Conservation (phyloP, 352 stramenopile genomes). For the Phytopythium litorale region DNA sequence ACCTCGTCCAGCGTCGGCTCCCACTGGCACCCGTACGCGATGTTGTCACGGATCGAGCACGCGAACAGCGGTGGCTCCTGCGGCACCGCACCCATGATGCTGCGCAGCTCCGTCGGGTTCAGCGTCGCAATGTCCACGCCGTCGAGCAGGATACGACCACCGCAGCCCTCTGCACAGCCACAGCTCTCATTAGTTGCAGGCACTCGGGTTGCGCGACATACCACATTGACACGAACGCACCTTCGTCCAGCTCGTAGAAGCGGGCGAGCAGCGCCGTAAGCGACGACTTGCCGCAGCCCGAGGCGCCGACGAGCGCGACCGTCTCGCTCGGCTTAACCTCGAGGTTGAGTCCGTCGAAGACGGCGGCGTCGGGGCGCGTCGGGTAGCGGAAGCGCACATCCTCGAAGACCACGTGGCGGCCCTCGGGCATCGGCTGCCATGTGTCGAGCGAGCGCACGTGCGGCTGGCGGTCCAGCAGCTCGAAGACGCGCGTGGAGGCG, state of each 20-base stretch:
- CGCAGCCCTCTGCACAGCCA: constrained; percentile 19
- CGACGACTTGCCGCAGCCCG: constrained; percentile 71
- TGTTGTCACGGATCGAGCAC: constrained; percentile 73
- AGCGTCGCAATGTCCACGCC: constrained; percentile 52
- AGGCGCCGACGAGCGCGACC: constrained; percentile 66
- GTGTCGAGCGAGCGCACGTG: constrained; percentile 38
- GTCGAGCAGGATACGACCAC: constrained; percentile 55
- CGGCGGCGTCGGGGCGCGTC: constrained; percentile 43
- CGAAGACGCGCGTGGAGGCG: constrained; percentile 87
- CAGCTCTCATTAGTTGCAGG: constrained; percentile 8
- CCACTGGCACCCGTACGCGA: constrained; percentile 60
- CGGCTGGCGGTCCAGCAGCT: constrained; percentile 84
- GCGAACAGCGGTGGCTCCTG: constrained; percentile 76
- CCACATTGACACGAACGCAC: constrained; percentile 5
- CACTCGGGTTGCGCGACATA: constrained; percentile 9
- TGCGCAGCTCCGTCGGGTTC: constrained; percentile 45
- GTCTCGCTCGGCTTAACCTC: constrained; percentile 66
- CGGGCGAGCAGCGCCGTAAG: constrained; percentile 64
- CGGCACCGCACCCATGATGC: constrained; percentile 63
- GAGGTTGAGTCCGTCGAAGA: constrained; percentile 50
- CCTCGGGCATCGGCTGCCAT: constrained; percentile 23
- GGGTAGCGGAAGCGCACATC: constrained; percentile 80
- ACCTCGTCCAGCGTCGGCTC: constrained; percentile 53
- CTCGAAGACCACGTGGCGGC: constrained; percentile 66
- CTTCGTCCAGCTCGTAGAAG: constrained; percentile 67